These are phyloP conservation scores for Suillus weaverae DNA, from an alignment of 768 basidiomycete genomes.

Conservation along the genomic window DNA sequence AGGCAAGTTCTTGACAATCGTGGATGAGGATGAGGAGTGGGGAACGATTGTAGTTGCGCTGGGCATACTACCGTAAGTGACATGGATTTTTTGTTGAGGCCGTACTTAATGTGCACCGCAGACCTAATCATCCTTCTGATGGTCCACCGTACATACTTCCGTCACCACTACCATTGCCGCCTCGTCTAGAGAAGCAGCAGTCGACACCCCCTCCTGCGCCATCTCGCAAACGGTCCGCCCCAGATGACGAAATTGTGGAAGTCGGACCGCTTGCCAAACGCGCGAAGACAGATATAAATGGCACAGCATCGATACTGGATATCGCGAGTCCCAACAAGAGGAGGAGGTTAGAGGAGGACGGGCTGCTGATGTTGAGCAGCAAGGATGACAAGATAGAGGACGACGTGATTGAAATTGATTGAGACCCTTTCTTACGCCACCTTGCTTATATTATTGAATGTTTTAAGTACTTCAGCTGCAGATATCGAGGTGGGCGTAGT, in stretches of 20 bases:
- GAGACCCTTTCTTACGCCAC: constrained; percentile 18
- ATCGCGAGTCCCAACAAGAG: constrained; percentile 61
- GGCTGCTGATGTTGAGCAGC: constrained; percentile 64
- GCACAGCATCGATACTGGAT: constrained; percentile 17
- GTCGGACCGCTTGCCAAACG: constrained; percentile 62
- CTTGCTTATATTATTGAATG: constrained; percentile 9
- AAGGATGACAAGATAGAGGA: constrained; percentile 52
- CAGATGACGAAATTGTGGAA: constrained; percentile 58
- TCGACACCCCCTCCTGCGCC: constrained; percentile 45
- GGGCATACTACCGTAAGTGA: constrained; percentile 67
- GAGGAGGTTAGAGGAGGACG: constrained; percentile 69
- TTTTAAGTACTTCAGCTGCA: neutral
- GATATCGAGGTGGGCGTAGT: neutral
- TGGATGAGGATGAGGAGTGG: constrained; percentile 82
- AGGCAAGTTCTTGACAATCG: constrained; percentile 87
- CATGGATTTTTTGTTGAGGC: neutral
- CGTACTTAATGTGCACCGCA: constrained; percentile 23
- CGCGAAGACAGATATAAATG: constrained; percentile 38
- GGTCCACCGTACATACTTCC: constrained; percentile 63
- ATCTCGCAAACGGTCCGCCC: constrained; percentile 55
- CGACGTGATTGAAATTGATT: constrained; percentile 61
- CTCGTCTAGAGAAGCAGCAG: constrained; percentile 39
- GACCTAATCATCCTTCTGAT: constrained; percentile 56
- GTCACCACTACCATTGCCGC: constrained; percentile 58
- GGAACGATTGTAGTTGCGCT: constrained; percentile 73